Percentiles rank a stretch among this genome's conserved stretches.
phyloP scores from a whole-genome alignment of 768 basidiomycete genomes.

The Mrakia hoshinonis region DNA sequence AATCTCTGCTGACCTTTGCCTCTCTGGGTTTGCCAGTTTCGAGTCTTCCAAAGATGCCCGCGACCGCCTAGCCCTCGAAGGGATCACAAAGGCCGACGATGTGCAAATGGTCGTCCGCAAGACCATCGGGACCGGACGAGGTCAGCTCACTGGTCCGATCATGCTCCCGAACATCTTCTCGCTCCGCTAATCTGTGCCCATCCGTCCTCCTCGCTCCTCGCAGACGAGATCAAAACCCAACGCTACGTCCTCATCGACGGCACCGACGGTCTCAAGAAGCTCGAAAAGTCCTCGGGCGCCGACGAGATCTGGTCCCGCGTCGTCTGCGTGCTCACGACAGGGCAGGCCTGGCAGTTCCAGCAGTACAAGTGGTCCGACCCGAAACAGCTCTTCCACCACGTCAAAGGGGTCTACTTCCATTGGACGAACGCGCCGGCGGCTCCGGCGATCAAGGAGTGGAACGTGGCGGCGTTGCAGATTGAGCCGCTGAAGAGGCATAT shows the following conservation, averaged over 20 bases:
- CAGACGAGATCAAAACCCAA: not conserved
- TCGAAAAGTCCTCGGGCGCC: not conserved
- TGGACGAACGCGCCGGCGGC: conserved; percentile 90
- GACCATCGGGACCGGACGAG: not conserved
- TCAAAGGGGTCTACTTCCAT: conserved; percentile 91
- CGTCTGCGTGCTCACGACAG: conserved; percentile 95
- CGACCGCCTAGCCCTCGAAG: conserved; percentile 3
- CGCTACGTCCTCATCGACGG: conserved; percentile 1
- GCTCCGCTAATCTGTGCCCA: not conserved
- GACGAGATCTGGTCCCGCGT: conserved; percentile 57
- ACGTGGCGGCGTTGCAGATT: conserved; percentile 92
- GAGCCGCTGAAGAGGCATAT: conserved; percentile 81
- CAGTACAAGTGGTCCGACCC: conserved; percentile 97
- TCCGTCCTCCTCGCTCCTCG: not conserved
- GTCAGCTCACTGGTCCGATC: not conserved
- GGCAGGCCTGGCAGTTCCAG: conserved; percentile 95
- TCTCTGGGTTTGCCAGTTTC: too few species aligned
- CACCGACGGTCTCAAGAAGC: conserved; percentile 16
- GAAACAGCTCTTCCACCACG: conserved; percentile 82
- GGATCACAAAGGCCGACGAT: conserved; percentile 25
- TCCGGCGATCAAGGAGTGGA: conserved; percentile 86
- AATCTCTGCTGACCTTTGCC: not conserved
- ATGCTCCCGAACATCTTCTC: not conserved
- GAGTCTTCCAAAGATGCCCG: conserved; percentile 26
- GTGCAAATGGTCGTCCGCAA: conserved; percentile 19